Evolutionary conservation across 768 basidiomycete genomes (phyloP), one percentile per base, ranked within the genome.

Genomic region (Psilocybe sp.): DNA sequence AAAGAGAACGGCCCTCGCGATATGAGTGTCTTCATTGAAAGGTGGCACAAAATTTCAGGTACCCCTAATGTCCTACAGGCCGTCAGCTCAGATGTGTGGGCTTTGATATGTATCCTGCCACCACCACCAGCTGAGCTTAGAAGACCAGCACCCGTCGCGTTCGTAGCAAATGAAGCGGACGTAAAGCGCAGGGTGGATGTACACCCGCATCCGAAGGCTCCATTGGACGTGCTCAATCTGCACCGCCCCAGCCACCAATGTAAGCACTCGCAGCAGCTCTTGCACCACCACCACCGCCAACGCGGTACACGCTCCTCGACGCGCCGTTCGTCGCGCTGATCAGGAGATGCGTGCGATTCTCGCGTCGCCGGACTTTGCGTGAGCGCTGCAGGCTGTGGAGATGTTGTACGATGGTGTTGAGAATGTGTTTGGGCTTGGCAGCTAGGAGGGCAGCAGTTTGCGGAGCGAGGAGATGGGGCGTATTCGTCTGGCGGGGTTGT

Each of bases 401-500:
- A 72, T 84, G 5, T 60, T 96, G 20, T 75, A 89, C 51, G 72
- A 74, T 1, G 79, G 81, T 6, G 71, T 97, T 35, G 79, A 69
- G 46, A 79, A 83, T 14, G 76, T 91, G 19, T 94, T 90, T 60
- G 50, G 1, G 50, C 40, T 15, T 42, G 50, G 10, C 40, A 37
- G 1, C n/a, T n/a, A n/a, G 49, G 40, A 15, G 46, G 10, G 19
- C 52, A 54, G 1, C 59, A 60, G 4, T 46, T 52, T 15, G 65
- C 61, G 19, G 20, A 28, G 18, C 49, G 28, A 16, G 62, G 60
- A 74, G 39, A 78, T 77, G 23, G 63, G 74, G 44, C 75, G 78
- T 56, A 79, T 90, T 44, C 72, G 89, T 40, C 66, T 97, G 12
- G 95, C 92, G 12, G 83, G 85, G 5, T 68, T 96, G 57, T 68